phyloP scores from a whole-genome alignment of 2,329 filamentous ascomycete species.

The Gaeumannomyces tritici region DNA sequence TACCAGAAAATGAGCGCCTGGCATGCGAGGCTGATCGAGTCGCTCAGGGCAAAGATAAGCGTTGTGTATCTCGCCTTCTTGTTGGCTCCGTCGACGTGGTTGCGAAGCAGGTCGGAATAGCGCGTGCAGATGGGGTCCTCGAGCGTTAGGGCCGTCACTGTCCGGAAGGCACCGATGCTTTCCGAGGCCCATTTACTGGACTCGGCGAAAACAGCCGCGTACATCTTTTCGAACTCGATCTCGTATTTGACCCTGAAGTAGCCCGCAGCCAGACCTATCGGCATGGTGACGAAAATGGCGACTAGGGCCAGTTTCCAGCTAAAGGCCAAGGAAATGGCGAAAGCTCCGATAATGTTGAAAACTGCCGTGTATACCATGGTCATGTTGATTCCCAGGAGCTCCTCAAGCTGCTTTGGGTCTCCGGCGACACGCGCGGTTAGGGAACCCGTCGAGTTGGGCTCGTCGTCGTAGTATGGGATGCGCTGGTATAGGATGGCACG shows the following conservation, averaged over 20 bases:
- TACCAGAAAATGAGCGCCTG: slow-evolving; percentile 60
- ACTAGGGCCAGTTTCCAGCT: slow-evolving; percentile 72
- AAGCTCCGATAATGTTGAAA: slow-evolving; percentile 54
- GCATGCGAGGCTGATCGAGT: slow-evolving; percentile 54
- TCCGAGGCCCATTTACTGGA: slow-evolving; percentile 69
- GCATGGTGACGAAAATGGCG: slow-evolving; percentile 49
- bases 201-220: slow-evolving; percentile 58
- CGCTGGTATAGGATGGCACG: slow-evolving; percentile 49
- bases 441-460: slow-evolving; percentile 50
- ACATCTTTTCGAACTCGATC: slow-evolving; percentile 59
- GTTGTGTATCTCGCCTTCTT: slow-evolving; percentile 52
- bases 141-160: slow-evolving; percentile 60
- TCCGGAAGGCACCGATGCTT: slow-evolving; percentile 64
- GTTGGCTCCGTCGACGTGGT: slow-evolving; percentile 52
- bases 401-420: slow-evolving; percentile 51
- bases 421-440: slow-evolving; percentile 45
- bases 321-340: slow-evolving; percentile 60
- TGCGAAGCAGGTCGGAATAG: slow-evolving; percentile 48
- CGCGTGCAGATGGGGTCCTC: slow-evolving; percentile 54
- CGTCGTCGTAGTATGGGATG: slow-evolving; percentile 50
- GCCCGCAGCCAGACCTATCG: slow-evolving; percentile 34
- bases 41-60: slow-evolving; percentile 58
- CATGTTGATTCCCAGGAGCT: slow-evolving; percentile 55
- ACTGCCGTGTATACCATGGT: slow-evolving; percentile 52
- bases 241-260: slow-evolving; percentile 49